Percentiles rank a stretch among this genome's conserved stretches.
Evolutionary conservation across 768 basidiomycete species (phyloP).

Genomic region (Strobilomyces confusus): DNA sequence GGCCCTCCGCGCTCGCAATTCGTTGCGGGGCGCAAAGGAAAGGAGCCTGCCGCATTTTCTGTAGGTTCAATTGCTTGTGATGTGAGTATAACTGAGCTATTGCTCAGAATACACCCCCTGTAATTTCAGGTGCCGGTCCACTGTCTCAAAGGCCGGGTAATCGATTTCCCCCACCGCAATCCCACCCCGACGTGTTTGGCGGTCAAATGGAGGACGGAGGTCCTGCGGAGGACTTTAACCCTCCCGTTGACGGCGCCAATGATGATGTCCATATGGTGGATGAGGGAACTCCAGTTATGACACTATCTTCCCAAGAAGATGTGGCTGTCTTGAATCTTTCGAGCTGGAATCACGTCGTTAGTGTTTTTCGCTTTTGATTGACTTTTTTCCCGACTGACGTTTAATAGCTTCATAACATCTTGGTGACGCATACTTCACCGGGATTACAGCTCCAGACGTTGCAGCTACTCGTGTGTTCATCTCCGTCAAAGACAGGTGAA

Average conservation of each 20-base stretch:
- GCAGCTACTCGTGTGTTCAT: slow-evolving; percentile 46
- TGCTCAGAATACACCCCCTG: slow-evolving; percentile 9
- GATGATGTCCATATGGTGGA: slow-evolving; percentile 37
- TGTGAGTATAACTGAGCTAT: background rate
- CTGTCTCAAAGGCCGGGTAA: slow-evolving; percentile 6
- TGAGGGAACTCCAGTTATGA: slow-evolving; percentile 13
- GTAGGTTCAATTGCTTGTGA: slow-evolving; percentile 2
- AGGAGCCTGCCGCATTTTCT: slow-evolving; percentile 6
- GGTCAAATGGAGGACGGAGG: slow-evolving; percentile 12
- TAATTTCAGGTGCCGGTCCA: slow-evolving; percentile 26
- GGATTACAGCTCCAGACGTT: slow-evolving; percentile 42
- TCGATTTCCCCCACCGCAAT: background rate
- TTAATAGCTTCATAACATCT: slow-evolving; percentile 51
- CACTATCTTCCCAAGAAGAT: slow-evolving; percentile 25
- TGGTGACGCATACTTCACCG: slow-evolving; percentile 53
- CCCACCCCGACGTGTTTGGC: slow-evolving; percentile 22
- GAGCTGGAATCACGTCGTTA: slow-evolving; percentile 57
- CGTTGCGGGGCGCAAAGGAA: slow-evolving; percentile 14
- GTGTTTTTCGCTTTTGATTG: slow-evolving; percentile 8
- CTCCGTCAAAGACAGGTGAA: slow-evolving; percentile 24
- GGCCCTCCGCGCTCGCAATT: slow-evolving; percentile 19
- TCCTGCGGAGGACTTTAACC: slow-evolving; percentile 9
- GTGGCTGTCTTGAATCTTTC: slow-evolving; percentile 36
- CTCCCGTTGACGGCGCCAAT: slow-evolving; percentile 18
- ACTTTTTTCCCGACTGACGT: slow-evolving; percentile 3